Conservation (phyloP, 352 stramenopile species). For the Globisporangium polare region DNA sequence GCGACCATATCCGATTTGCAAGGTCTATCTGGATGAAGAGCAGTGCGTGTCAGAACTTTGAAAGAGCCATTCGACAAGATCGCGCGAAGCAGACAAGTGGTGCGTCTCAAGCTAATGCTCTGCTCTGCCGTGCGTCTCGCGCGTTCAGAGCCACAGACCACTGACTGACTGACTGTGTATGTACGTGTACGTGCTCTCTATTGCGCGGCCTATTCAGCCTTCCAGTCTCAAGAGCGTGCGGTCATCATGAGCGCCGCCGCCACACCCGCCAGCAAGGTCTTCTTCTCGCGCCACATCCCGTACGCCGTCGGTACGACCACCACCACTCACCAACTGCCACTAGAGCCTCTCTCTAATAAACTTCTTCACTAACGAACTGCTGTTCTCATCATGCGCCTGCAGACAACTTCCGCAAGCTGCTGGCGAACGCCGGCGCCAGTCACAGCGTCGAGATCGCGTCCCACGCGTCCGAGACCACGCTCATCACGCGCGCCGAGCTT, state of each 20-base stretch:
- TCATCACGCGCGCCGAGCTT: conserved; percentile 44
- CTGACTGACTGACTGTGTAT: background rate
- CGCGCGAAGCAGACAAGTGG: too few species aligned
- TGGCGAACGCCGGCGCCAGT: background rate
- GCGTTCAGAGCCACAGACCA: background rate
- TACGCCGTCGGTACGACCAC: conserved; percentile 51
- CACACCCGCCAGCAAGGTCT: conserved; percentile 35
- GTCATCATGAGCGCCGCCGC: background rate
- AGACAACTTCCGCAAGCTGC: conserved; percentile 34
- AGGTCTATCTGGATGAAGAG: too few species aligned
- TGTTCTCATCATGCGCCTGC: background rate
- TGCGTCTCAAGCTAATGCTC: too few species aligned
- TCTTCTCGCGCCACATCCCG: conserved; percentile 69
- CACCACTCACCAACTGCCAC: background rate
- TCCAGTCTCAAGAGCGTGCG: background rate
- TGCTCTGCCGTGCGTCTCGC: background rate
- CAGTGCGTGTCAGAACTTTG: too few species aligned
- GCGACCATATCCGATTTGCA: too few species aligned
- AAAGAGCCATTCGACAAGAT: too few species aligned
- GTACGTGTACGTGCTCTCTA: too few species aligned
- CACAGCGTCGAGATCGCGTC: conserved; percentile 19
- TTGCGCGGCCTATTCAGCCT: background rate
- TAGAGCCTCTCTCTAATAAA: background rate
- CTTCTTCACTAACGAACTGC: background rate
- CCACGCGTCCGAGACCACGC: conserved; percentile 26